Base-by-base conservation (phyloP, 1,284 basidiomycete genomes). In the Irpex sp. region DNA sequence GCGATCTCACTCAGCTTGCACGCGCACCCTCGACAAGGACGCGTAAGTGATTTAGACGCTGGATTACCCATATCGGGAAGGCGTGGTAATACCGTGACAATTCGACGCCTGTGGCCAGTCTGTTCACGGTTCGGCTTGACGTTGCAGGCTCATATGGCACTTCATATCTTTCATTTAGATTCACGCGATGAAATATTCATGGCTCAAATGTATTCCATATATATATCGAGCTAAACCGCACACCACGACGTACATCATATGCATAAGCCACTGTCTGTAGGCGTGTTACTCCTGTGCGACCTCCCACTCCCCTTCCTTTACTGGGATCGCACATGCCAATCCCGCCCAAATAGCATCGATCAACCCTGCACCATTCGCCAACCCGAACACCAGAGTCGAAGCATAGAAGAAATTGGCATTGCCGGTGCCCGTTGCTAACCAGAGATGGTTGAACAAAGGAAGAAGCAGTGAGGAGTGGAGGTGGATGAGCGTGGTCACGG, bases 401-500 rank as follows among this genome's bases (percentile, higher is more conserved):
- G 96, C 96, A 71, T 98, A 99, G 78, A 94, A 98, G 76, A 99
- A 99, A 73, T 99, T 99, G 52, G 96, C 95, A 70, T 99, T 99
- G 1, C 95, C 96, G 5, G 94, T 93, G 0, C 95, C 96, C 57
- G 94, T 90, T 7, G 81, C 80, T 4, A 98, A 82, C 96, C 97
- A 99, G 4, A 98, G 79, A 63, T 94, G 85, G 69, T 97, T 87
- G 74, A 99, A 96, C 16, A 97, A 81, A 0, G 95, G 96, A 61
- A 98, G 83, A 9, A 99, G 86, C 21, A 95, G 81, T 0, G 87
- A 81, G 0, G 96, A 87, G 71, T 98, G 95, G 1, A 93, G 78
- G 66, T 96, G 91, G 1, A 96, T 82, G 45, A 96, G 82, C 5
- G 86, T 77, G 1, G 94, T 93, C 45, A 97, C 88, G 60, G 98